Evolutionary conservation across 83 land plant genomes (phyloP).

Genomic region (Thuja plicata): DNA sequence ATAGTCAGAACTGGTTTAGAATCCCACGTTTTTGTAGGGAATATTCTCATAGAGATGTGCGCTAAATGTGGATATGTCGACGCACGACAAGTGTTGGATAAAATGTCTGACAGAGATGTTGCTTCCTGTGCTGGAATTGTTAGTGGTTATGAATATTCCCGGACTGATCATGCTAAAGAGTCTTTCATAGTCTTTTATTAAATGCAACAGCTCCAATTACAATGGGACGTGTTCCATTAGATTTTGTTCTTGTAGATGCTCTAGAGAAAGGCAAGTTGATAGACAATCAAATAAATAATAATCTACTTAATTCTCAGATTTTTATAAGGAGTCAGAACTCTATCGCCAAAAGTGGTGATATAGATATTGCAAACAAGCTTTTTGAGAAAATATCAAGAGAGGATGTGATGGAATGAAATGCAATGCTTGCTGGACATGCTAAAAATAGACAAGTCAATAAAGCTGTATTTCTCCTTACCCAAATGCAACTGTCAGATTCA

Average conservation of each 20-base stretch:
- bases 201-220: constrained; percentile 8
- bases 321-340: neutral
- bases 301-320: neutral
- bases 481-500: neutral
- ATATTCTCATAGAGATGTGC: neutral
- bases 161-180: neutral
- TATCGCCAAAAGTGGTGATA: neutral
- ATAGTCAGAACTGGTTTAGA: neutral
- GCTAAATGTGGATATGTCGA: neutral
- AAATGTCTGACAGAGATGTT: neutral
- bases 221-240: neutral
- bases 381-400: neutral
- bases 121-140: neutral
- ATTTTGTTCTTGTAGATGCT: neutral
- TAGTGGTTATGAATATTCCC: neutral
- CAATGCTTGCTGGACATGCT: neutral
- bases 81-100: neutral
- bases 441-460: neutral
- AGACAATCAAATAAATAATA: neutral
- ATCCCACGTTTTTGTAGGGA: neutral
- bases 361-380: neutral
- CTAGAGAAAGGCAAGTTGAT: neutral
- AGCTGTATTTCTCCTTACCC: neutral
- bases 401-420: neutral
- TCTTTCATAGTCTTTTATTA: constrained; percentile 4